phyloP scores from a whole-genome alignment of 305 asterid species.

The Plantago lanceolata region DNA sequence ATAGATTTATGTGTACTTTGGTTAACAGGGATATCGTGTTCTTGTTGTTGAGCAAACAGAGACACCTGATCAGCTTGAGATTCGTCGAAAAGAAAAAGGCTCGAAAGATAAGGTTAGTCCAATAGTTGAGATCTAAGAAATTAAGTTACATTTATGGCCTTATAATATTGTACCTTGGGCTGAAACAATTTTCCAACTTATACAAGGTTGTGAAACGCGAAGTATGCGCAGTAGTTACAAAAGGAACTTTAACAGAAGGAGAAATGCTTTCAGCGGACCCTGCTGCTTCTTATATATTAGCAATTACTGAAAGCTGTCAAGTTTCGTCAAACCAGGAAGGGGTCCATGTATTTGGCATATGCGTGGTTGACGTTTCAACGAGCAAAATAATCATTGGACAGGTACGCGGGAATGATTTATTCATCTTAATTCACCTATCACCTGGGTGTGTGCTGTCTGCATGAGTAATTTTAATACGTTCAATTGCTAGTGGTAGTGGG shows the following conservation, averaged over 20 bases:
- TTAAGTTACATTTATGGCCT: conserved; percentile 7
- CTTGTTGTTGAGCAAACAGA: conserved; percentile 99
- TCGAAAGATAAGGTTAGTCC: conserved; percentile 78
- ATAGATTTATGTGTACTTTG: conserved; percentile 24
- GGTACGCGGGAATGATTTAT: conserved; percentile 39
- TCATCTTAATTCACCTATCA: conserved; percentile 18
- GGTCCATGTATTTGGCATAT: conserved; percentile 60
- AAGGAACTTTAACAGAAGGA: conserved; percentile 95
- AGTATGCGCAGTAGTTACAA: conserved; percentile 86
- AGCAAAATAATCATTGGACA: conserved; percentile 86
- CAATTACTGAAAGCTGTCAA: conserved; percentile 73
- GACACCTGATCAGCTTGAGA: conserved; percentile 95
- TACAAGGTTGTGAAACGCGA: conserved; percentile 93
- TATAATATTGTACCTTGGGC: conserved; percentile 20
- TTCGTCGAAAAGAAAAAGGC: conserved; percentile 84
- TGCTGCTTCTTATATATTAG: conserved; percentile 77
- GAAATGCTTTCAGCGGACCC: conserved; percentile 77
- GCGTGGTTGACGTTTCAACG: conserved; percentile 79
- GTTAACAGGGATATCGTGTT: conserved; percentile 81
- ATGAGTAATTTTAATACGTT: conserved; percentile 10
- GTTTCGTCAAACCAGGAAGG: conserved; percentile 42
- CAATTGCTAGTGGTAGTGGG: conserved; percentile 20
- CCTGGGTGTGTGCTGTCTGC: conserved; percentile 10
- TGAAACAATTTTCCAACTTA: conserved; percentile 21
- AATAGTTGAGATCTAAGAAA: conserved; percentile 21